Conservation (phyloP, 2,329 filamentous ascomycete species). For the Rhexocercosporidium sp. region DNA sequence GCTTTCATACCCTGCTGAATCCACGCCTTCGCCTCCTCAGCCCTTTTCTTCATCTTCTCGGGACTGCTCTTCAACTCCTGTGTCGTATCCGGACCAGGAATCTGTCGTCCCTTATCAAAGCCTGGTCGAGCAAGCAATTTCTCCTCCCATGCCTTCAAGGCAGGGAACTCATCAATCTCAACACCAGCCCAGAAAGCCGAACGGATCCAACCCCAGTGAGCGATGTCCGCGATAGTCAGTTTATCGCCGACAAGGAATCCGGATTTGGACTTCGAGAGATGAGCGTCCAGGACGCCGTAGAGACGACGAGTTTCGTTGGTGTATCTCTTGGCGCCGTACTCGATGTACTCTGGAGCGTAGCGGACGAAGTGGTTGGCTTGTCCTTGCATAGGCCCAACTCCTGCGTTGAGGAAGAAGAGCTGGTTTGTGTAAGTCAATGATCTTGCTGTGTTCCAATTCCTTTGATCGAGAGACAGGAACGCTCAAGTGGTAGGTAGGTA, state of each 20-base stretch:
- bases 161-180: conserved; percentile 76
- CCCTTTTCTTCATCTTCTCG: conserved; percentile 62
- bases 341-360: conserved; percentile 82
- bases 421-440: conserved; percentile 10
- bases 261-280: conserved; percentile 62
- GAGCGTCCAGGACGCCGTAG: conserved; percentile 77
- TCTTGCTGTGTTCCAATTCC: background rate
- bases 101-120: conserved; percentile 76
- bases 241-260: conserved; percentile 71
- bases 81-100: conserved; percentile 70
- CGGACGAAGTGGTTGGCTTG: conserved; percentile 85
- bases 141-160: conserved; percentile 78
- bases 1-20: conserved; percentile 68
- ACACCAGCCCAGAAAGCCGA: conserved; percentile 55
- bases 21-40: conserved; percentile 62
- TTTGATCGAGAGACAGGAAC: no score
- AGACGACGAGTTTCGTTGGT: conserved; percentile 82
- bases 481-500: background rate
- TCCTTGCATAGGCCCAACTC: conserved; percentile 67
- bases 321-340: conserved; percentile 84
- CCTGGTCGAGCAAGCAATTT: conserved; percentile 70
- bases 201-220: conserved; percentile 65
- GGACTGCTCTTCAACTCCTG: conserved; percentile 51
- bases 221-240: conserved; percentile 78
- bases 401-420: conserved; percentile 77